These are phyloP conservation scores for Cucurbita argyrosperma DNA, from an alignment of 306 rosid species.

Conservation along the genomic window DNA sequence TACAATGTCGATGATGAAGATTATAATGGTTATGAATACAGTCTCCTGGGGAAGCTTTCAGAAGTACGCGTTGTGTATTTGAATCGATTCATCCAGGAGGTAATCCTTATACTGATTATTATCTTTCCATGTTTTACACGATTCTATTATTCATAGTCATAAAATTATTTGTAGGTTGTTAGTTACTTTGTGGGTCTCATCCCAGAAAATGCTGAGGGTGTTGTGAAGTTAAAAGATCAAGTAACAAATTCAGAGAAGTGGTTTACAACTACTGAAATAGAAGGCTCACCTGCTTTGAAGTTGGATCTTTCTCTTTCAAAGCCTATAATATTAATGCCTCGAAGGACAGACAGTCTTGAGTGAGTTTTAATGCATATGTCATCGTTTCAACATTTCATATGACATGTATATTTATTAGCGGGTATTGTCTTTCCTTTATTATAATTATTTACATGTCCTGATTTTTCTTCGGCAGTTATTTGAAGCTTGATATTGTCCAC, in stretches of 20 bases:
- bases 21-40: constrained; percentile 73
- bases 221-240: constrained; percentile 71
- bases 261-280: constrained; percentile 82
- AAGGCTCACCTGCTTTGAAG: constrained; percentile 95
- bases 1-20: constrained; percentile 69
- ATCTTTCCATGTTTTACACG: not conserved
- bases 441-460: constrained; percentile 10
- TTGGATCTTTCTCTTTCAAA: constrained; percentile 77
- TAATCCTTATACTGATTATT: constrained; percentile 12
- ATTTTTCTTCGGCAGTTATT: constrained; percentile 47
- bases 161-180: constrained; percentile 43
- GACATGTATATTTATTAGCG: not conserved
- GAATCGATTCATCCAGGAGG: constrained; percentile 94
- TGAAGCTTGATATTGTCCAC: constrained; percentile 95
- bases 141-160: constrained; percentile 5
- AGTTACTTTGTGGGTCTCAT: constrained; percentile 92
- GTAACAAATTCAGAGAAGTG: constrained; percentile 84
- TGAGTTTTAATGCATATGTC: constrained; percentile 21
- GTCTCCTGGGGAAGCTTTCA: constrained; percentile 83
- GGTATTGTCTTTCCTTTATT: not conserved
- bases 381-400: not conserved
- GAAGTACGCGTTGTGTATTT: constrained; percentile 91
- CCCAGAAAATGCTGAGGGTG: constrained; percentile 57
- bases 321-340: constrained; percentile 94
- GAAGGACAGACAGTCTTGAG: constrained; percentile 80